Conservation (phyloP, 192 early-diverging fungal species). For the Mortierella antarctica region DNA sequence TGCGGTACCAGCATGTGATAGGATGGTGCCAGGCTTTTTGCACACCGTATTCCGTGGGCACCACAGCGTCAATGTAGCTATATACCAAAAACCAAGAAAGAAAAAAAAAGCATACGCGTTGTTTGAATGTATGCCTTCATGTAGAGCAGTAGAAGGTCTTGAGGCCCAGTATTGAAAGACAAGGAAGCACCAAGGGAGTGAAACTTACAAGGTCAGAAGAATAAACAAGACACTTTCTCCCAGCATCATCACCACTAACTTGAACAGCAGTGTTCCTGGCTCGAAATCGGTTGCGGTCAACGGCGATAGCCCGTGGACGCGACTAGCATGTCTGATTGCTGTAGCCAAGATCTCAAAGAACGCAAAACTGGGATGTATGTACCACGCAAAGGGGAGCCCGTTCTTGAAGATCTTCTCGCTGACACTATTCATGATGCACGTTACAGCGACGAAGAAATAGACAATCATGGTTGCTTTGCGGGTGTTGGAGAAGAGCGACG, state of each 20-base stretch:
- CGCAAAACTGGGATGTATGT: conserved; percentile 35
- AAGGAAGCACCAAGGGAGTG: too few relatives aligned
- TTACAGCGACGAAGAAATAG: conserved; percentile 40
- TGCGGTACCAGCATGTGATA: conserved; percentile 22
- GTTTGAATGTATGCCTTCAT: too few relatives aligned
- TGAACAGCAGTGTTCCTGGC: conserved; percentile 16
- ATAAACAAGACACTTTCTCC: conserved; percentile 37
- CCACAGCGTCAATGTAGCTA: conserved; percentile 40
- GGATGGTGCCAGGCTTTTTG: conserved; percentile 50
- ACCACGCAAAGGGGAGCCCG: conserved; percentile 32
- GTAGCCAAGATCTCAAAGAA: conserved; percentile 30
- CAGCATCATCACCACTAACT: conserved; percentile 16
- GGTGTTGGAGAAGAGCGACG: conserved; percentile 36
- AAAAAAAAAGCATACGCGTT: not conserved
- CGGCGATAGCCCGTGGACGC: conserved; percentile 30
- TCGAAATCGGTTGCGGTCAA: conserved; percentile 22
- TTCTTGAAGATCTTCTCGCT: conserved; percentile 17
- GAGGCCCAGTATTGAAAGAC: too few relatives aligned
- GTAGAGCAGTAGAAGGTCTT: too few relatives aligned
- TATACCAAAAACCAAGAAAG: not conserved
- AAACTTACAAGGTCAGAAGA: conserved; percentile 37
- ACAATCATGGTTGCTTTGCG: conserved; percentile 36
- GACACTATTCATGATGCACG: conserved; percentile 29
- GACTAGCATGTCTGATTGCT: conserved; percentile 5
- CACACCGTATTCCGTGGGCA: conserved; percentile 44